These are phyloP conservation scores for Pichia kudriavzevii DNA, from an alignment of 1,139 yeast species.

Conservation along the genomic window DNA sequence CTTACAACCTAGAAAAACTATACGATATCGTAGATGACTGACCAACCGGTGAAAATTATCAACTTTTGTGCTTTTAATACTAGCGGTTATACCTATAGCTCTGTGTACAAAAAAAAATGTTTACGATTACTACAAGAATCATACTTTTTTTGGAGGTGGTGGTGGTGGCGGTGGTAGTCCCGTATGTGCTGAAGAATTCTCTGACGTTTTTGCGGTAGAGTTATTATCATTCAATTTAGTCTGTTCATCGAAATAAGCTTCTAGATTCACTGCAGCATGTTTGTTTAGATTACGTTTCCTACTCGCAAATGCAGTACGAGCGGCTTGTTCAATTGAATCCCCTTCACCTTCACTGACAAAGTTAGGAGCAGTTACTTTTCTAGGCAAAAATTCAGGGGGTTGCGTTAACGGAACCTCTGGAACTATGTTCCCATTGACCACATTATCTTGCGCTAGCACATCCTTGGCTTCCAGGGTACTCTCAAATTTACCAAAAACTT, in stretches of 20 bases:
- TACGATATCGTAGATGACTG: constrained; percentile 40
- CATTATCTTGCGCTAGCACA: background rate
- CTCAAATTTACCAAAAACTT: constrained; percentile 41
- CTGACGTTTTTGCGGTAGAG: constrained; percentile 2
- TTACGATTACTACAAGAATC: too few species aligned
- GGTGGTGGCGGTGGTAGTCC: too few species aligned
- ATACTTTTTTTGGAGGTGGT: constrained; percentile 7
- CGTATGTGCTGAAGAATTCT: background rate
- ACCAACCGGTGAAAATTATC: too few species aligned
- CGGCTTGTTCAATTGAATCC: constrained; percentile 12
- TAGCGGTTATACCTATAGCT: too few species aligned
- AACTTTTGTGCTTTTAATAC: too few species aligned
- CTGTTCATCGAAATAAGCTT: constrained; percentile 14
- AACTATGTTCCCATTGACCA: background rate
- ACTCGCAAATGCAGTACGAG: constrained; percentile 7
- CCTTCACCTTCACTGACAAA: constrained; percentile 5
- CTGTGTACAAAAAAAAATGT: too few species aligned
- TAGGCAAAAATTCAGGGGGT: constrained; percentile 13
- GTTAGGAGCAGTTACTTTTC: constrained; percentile 10
- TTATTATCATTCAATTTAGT: constrained; percentile 7
- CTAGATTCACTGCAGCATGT: constrained; percentile 4
- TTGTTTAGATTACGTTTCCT: constrained; percentile 7
- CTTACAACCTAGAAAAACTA: constrained; percentile 50
- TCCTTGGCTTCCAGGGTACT: constrained; percentile 5
- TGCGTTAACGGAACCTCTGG: constrained; percentile 9